Base-by-base conservation (phyloP, 1,284 basidiomycete species). In the Anthracocystis walkeri region DNA sequence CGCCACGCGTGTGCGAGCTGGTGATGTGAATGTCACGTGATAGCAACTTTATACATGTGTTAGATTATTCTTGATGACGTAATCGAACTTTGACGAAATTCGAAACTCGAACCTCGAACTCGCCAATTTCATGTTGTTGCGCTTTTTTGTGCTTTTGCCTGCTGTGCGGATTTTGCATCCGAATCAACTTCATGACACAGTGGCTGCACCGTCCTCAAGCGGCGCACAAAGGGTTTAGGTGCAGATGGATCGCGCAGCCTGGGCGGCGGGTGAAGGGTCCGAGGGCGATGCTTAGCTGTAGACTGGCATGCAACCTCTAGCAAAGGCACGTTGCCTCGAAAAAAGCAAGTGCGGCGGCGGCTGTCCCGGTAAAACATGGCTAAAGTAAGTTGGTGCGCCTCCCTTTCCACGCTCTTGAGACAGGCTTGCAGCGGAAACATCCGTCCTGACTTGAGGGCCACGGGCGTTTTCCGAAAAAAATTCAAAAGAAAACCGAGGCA, bases 51-150 rank as follows among this genome's bases (percentile, higher is more conserved):
- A 3, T 10, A 7, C 11, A n/a, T 57, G 49, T 57, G 49, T 52
- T 52, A 57, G 31, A 16, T 42, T 33, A 23, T 10, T 1, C 18
- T 4, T 10, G 56, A 60, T 61, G 65, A 66, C 65, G 54, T 66
- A 60, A 66, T 66, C 53, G 21, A 46, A 38, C 18, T 33, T 29
- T 54, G 41, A 46, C n/a, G 33, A 48, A 62, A 61, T 40, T 54
- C 12, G 44, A 44, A 14, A 2, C 35, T 38, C 35, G 35, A 38
- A 38, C 35, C 35, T 38, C 33, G 33, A 35, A 2, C 12, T 35
- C 35, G 35, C 35, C 12, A 12, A 38, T 16, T 38, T 4, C 14
- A 31, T 25, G 29, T 23, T 27, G 29, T 31, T 33, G 41, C 41
- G 41, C n/a, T 42, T 42, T 18, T 10, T 40, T 3, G 41, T n/a